Evolutionary conservation across 1,284 basidiomycete genomes (phyloP).

Genomic region (Bjerkandera adusta): DNA sequence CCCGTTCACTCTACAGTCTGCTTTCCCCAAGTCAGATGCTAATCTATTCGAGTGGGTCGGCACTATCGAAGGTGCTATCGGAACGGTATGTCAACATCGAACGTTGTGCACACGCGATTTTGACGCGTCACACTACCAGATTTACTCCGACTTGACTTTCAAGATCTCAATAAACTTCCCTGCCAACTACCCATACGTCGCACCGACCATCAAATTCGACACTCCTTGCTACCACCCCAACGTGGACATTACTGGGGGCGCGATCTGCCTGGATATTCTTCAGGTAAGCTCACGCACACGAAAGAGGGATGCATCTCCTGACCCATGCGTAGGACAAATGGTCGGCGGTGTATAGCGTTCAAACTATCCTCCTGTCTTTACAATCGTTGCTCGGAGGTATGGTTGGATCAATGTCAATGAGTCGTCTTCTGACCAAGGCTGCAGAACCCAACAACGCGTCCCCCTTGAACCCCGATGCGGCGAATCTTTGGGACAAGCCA

Average conservation of each 20-base stretch:
- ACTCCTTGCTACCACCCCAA: conserved; percentile 87
- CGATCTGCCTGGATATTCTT: conserved; percentile 83
- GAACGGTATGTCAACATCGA: conserved; percentile 52
- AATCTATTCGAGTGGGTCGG: conserved; percentile 84
- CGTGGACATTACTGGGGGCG: conserved; percentile 74
- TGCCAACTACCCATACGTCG: conserved; percentile 79
- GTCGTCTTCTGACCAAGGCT: conserved; percentile 7
- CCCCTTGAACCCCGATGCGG: conserved; percentile 81
- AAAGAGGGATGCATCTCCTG: background rate
- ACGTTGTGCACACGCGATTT: background rate
- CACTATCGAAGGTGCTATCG: conserved; percentile 76
- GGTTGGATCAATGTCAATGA: conserved; percentile 23
- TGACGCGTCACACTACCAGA: conserved; percentile 36
- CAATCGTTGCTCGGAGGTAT: conserved; percentile 82
- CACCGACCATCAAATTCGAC: conserved; percentile 79
- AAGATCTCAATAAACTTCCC: conserved; percentile 82
- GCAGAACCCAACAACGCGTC: conserved; percentile 90
- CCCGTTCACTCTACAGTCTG: conserved; percentile 54
- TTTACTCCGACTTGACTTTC: conserved; percentile 75
- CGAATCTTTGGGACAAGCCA: conserved; percentile 69
- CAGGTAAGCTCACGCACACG: no score
- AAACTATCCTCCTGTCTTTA: conserved; percentile 83
- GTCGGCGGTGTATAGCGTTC: conserved; percentile 88
- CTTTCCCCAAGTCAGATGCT: conserved; percentile 79
- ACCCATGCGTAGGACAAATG: conserved; percentile 68